phyloP scores from a whole-genome alignment of 768 basidiomycete genomes.

The Pleurotus sapidus region DNA sequence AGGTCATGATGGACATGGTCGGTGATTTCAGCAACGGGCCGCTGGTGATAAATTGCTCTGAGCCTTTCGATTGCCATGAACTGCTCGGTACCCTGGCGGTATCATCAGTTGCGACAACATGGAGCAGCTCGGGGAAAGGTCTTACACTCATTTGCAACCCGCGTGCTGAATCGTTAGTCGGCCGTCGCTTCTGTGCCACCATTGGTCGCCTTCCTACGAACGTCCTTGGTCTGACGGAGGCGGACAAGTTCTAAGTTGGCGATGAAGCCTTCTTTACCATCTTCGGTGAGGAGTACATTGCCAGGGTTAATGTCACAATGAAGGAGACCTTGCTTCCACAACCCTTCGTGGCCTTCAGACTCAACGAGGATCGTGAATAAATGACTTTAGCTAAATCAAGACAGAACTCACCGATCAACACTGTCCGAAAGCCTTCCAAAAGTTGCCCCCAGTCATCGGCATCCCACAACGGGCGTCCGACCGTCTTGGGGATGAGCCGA shows the following conservation, averaged over 20 bases:
- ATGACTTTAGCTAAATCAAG: neutral
- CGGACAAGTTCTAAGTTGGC: neutral
- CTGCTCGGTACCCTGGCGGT: conserved; percentile 1
- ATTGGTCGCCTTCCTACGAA: neutral
- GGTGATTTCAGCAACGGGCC: neutral
- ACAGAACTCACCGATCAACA: conserved; percentile 8
- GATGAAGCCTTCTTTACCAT: conserved; percentile 2
- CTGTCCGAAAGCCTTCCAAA: conserved; percentile 13
- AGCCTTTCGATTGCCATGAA: conserved; percentile 6
- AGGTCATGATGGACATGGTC: conserved; percentile 4
- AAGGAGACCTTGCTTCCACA: neutral
- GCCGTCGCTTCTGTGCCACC: neutral
- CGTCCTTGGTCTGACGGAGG: no score
- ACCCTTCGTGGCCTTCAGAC: neutral
- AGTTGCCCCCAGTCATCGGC: conserved; percentile 13
- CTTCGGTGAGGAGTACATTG: neutral
- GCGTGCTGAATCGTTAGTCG: neutral
- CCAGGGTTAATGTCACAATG: conserved; percentile 7
- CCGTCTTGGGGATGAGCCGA: conserved; percentile 12
- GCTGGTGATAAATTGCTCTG: neutral
- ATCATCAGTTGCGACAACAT: neutral
- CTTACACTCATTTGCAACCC: neutral
- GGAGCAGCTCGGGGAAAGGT: neutral
- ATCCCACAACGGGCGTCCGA: conserved; percentile 18
- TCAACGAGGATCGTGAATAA: neutral